These are phyloP conservation scores for Petasospora fabianii DNA, from an alignment of 1,139 yeast genomes.

Conservation along the genomic window DNA sequence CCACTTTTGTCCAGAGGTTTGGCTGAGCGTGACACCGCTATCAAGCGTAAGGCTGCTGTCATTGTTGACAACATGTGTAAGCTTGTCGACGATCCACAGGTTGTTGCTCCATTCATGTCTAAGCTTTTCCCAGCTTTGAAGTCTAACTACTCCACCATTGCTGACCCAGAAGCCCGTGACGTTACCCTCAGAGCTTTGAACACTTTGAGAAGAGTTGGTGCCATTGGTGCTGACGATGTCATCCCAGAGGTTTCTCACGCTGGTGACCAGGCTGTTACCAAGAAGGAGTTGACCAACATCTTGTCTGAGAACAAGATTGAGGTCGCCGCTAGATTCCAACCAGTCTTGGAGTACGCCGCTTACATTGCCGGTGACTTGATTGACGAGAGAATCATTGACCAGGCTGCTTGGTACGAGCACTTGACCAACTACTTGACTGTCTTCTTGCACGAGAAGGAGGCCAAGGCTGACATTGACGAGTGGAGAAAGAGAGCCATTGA, in stretches of 20 bases:
- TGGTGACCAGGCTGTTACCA: conserved; percentile 90
- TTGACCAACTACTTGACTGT: conserved; percentile 93
- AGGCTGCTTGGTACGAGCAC: conserved; percentile 84
- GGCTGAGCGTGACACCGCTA: conserved; percentile 98
- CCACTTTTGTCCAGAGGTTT: conserved; percentile 99
- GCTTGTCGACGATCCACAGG: conserved; percentile 99
- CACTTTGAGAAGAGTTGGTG: conserved; percentile 99
- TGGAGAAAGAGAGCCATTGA: conserved; percentile 95
- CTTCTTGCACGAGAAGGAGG: conserved; percentile 90
- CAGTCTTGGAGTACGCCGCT: conserved; percentile 79
- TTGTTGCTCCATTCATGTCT: conserved; percentile 97
- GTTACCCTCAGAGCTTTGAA: conserved; percentile 95
- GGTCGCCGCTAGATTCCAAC: conserved; percentile 71
- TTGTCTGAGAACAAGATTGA: conserved; percentile 52
- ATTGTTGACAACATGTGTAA: conserved; percentile 99
- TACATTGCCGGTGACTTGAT: conserved; percentile 98
- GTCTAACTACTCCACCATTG: conserved; percentile 90
- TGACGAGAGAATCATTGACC: conserved; percentile 95
- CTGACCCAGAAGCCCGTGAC: conserved; percentile 99
- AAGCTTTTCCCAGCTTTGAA: conserved; percentile 94
- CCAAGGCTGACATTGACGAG: conserved; percentile 87
- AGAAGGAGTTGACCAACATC: conserved; percentile 73
- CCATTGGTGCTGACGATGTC: conserved; percentile 80
- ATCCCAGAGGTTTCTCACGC: conserved; percentile 98
- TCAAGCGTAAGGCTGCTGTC: conserved; percentile 99